Conservation (phyloP, 2,329 filamentous ascomycete genomes). For the Fusarium sp. region DNA sequence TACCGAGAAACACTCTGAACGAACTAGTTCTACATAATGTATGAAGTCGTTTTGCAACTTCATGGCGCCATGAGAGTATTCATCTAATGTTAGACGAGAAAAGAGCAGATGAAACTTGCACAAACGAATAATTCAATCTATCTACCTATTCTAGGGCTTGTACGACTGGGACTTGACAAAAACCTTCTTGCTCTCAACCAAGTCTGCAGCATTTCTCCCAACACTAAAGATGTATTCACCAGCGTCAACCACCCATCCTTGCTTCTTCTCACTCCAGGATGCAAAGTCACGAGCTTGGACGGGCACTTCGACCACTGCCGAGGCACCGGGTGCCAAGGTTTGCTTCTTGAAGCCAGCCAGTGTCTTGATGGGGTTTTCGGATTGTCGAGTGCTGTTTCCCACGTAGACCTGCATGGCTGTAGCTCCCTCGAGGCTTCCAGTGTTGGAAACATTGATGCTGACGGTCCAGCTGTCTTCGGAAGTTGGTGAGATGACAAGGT, state of each 20-base stretch:
- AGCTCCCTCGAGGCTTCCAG: conserved; percentile 59
- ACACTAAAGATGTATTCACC: conserved; percentile 26
- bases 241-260: conserved; percentile 16
- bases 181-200: neutral
- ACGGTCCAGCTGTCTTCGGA: conserved; percentile 41
- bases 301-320: neutral
- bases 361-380: conserved; percentile 35
- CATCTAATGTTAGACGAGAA: too few species aligned
- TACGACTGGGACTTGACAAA: neutral
- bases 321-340: conserved; percentile 19
- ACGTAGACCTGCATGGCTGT: conserved; percentile 67
- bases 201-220: conserved; percentile 14
- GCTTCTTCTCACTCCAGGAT: neutral
- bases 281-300: conserved; percentile 6
- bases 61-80: too few species aligned
- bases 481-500: neutral
- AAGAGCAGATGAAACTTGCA: neutral
- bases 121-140: accelerated
- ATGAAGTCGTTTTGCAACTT: too few species aligned
- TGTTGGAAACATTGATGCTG: conserved; percentile 65
- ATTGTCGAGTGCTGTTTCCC: conserved; percentile 7
- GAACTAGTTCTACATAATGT: too few species aligned
- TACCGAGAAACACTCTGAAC: too few species aligned
- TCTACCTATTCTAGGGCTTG: neutral
- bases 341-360: conserved; percentile 12